Base-by-base conservation (phyloP, 768 basidiomycete genomes). In the Tephrocybe rancida region DNA sequence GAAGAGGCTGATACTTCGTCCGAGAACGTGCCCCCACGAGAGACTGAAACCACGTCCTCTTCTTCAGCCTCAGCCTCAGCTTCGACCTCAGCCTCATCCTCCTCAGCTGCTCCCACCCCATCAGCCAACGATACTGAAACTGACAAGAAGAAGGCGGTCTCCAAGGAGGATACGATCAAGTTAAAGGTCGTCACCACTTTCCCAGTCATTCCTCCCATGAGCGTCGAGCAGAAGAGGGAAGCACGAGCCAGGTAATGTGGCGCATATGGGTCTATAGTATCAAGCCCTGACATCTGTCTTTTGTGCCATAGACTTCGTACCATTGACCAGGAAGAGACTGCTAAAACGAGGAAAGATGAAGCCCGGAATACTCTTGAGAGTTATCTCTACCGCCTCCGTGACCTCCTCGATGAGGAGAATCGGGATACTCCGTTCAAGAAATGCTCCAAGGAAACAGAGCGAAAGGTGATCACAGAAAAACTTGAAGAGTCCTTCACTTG, bases 371-470 rank as follows among this genome's bases (percentile, higher is more conserved):
- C 82, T 22, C 83, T 99, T 47, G 97, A 99, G 70, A 84, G 88
- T 27, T 97, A 97, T 66, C 71, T 98, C n/a, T 99, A 99, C 74
- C 83, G 87, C 55, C 72, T 97, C 29, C 86, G 92, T 19, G 94
- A 94, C 64, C 77, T 96, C 9, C 75, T 98, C 26, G 79, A 83
- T 26, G 85, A 88, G 34, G 80, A 83, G 10, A 82, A 83, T 59
- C 61, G 72, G 4, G 80, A 84, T 7, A 83, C 87, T 6, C 90
- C 92, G 2, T 91, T 98, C 73, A 84, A 85, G 69, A 88, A 90
- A 64, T 95, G 88, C 67, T 95, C 94, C 4, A 87, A 87, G 58
- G 71, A 76, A 8, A 65, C 67, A 5, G 97, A 99, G 69, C 76
- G 92, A 43, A 72, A 78, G 53, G 75, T 73, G n/a, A 80, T 98